These are phyloP conservation scores for Strombidium stylifer DNA, from an alignment of 73 alveolate genomes.

Conservation along the genomic window DNA sequence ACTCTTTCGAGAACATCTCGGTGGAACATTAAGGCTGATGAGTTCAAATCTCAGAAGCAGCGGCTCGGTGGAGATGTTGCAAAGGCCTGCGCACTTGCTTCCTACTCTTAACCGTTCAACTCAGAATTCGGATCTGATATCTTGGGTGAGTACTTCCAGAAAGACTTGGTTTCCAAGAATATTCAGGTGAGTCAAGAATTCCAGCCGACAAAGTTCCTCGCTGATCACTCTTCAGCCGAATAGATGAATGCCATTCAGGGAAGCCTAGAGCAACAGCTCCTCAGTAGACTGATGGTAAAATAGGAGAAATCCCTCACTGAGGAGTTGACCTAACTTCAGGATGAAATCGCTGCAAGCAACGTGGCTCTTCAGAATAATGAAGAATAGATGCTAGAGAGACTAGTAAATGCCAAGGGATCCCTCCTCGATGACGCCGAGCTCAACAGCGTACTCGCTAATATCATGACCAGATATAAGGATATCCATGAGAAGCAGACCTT, in stretches of 20 bases:
- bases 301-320: slow-evolving; percentile 99
- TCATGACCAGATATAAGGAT: slow-evolving; percentile 98
- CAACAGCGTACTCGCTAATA: slow-evolving; percentile 97
- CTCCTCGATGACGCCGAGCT: slow-evolving; percentile 98
- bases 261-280: slow-evolving; percentile 95
- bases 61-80: slow-evolving; percentile 99
- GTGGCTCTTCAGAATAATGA: slow-evolving; percentile 95
- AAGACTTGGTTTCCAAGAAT: slow-evolving; percentile 84
- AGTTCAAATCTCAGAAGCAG: slow-evolving; percentile 96
- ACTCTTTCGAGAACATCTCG: slow-evolving; percentile 94
- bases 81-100: slow-evolving; percentile 98
- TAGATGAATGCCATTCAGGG: slow-evolving; percentile 99
- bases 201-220: slow-evolving; percentile 90
- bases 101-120: slow-evolving; percentile 99
- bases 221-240: slow-evolving; percentile 99
- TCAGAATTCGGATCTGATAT: slow-evolving; percentile 97
- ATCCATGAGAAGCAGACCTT: slow-evolving; percentile 96
- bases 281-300: slow-evolving; percentile 94
- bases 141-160: slow-evolving; percentile 90
- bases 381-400: slow-evolving; percentile 95
- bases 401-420: slow-evolving; percentile 97
- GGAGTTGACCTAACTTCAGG: slow-evolving; percentile 93
- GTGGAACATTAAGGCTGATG: slow-evolving; percentile 97
- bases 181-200: slow-evolving; percentile 90
- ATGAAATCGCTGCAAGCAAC: slow-evolving; percentile 97